phyloP scores from a whole-genome alignment of 169 alveolate species.

The Plasmodium gallinaceum region DNA sequence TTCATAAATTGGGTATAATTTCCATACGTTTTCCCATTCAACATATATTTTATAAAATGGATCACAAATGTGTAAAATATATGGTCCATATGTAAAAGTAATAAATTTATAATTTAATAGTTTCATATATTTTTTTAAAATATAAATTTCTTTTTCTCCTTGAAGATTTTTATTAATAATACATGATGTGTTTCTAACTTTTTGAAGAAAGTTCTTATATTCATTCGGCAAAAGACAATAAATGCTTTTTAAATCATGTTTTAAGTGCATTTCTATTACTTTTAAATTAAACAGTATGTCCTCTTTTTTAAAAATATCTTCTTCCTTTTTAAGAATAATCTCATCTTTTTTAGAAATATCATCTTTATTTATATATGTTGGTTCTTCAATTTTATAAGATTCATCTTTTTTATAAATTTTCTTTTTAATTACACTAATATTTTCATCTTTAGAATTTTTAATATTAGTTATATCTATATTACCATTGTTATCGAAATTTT shows the following conservation, averaged over 20 bases:
- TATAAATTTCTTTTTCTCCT: slow-evolving; percentile 73
- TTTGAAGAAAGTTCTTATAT: slow-evolving; percentile 66
- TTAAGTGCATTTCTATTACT: slow-evolving; percentile 64
- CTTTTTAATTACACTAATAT: background rate
- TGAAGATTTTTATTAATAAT: slow-evolving; percentile 50
- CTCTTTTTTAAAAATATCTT: slow-evolving; percentile 2
- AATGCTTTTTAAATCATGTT: slow-evolving; percentile 59
- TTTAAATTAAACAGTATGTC: slow-evolving; percentile 36
- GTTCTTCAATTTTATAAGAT: background rate
- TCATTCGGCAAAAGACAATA: slow-evolving; percentile 63
- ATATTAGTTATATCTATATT: background rate
- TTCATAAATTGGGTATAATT: slow-evolving; percentile 65
- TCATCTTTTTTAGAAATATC: slow-evolving; percentile 7
- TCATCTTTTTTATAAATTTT: background rate
- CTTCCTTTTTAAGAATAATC: background rate
- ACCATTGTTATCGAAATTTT: background rate
- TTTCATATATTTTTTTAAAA: slow-evolving; percentile 73
- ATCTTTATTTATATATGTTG: slow-evolving; percentile 1
- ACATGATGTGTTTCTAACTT: slow-evolving; percentile 32
- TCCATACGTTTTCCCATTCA: slow-evolving; percentile 56
- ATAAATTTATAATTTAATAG: slow-evolving; percentile 61
- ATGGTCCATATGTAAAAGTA: slow-evolving; percentile 66
- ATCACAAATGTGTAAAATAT: slow-evolving; percentile 65
- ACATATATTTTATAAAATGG: slow-evolving; percentile 68
- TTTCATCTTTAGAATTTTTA: background rate